Conservation (phyloP, 305 asterid species). For the Fraxinus baroniana region DNA sequence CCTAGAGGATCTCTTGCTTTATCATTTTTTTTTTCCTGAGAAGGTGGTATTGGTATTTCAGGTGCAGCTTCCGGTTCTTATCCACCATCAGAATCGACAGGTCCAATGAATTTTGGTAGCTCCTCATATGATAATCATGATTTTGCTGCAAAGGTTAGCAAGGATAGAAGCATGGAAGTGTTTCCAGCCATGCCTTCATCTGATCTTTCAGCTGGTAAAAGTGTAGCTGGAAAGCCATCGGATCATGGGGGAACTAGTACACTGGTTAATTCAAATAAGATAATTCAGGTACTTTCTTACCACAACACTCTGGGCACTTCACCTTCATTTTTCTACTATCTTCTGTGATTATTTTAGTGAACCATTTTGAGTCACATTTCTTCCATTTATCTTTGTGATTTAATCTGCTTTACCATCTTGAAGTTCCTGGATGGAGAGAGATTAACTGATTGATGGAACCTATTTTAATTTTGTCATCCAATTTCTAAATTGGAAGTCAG, state of each 20-base stretch:
- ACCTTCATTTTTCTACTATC: constrained; percentile 14
- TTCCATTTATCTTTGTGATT: constrained; percentile 3
- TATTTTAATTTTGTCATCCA: neutral
- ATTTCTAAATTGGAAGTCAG: neutral
- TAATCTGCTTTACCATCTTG: neutral
- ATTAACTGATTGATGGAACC: neutral
- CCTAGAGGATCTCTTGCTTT: neutral
- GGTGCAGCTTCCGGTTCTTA: constrained; percentile 59
- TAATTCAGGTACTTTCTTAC: constrained; percentile 37
- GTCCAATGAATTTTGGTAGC: constrained; percentile 67
- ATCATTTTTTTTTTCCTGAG: constrained; percentile 28
- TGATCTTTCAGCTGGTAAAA: constrained; percentile 58
- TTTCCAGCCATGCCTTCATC: constrained; percentile 46
- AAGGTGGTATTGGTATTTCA: constrained; percentile 59
- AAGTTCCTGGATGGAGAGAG: neutral
- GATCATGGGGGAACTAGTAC: constrained; percentile 64
- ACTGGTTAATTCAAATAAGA: constrained; percentile 51
- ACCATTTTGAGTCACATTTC: constrained; percentile 8
- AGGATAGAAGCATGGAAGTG: constrained; percentile 63
- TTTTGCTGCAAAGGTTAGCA: constrained; percentile 56
- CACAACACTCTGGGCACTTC: constrained; percentile 9
- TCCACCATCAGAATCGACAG: constrained; percentile 56
- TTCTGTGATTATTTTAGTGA: neutral
- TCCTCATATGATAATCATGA: constrained; percentile 67
- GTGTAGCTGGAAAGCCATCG: constrained; percentile 47